Percentiles rank a stretch among this genome's conserved stretches.
Evolutionary conservation across 225 moss, liverwort and hornwort species (phyloP).

Genomic region (Physcomitrellopsis africana): DNA sequence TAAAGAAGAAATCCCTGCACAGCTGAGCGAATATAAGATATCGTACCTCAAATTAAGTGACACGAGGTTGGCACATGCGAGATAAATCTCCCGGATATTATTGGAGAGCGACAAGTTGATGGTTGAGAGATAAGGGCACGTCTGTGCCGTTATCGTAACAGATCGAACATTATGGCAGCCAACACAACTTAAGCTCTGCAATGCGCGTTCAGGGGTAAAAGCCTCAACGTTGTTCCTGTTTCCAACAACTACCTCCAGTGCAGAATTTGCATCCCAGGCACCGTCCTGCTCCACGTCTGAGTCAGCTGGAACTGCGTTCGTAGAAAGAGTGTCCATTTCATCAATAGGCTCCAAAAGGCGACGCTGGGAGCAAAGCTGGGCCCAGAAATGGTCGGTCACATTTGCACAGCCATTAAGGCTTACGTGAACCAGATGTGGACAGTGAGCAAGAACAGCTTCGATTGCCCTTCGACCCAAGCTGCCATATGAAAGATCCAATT

Average conservation of each 20-base stretch:
- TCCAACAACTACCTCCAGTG: slow-evolving; percentile 32
- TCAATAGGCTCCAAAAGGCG: not conserved
- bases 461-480: slow-evolving; percentile 55
- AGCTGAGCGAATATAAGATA: not conserved
- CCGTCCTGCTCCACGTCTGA: slow-evolving; percentile 29
- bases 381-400: slow-evolving; percentile 60
- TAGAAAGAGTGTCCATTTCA: not conserved
- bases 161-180: slow-evolving; percentile 89
- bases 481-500: slow-evolving; percentile 66
- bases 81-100: slow-evolving; percentile 85
- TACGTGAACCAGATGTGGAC: slow-evolving; percentile 59
- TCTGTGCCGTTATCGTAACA: slow-evolving; percentile 66
- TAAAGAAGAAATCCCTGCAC: not conserved
- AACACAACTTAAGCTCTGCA: slow-evolving; percentile 90
- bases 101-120: slow-evolving; percentile 91
- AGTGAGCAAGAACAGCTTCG: slow-evolving; percentile 60
- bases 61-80: slow-evolving; percentile 78
- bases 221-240: slow-evolving; percentile 29
- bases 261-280: slow-evolving; percentile 25
- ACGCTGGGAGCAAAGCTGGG: slow-evolving; percentile 33
- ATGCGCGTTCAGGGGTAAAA: slow-evolving; percentile 50
- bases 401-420: slow-evolving; percentile 60
- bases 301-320: not conserved
- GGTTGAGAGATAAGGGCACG: slow-evolving; percentile 79
- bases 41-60: slow-evolving; percentile 85